phyloP scores from a whole-genome alignment of 23 red algal genomes.

The Gracilaria gracilis region DNA sequence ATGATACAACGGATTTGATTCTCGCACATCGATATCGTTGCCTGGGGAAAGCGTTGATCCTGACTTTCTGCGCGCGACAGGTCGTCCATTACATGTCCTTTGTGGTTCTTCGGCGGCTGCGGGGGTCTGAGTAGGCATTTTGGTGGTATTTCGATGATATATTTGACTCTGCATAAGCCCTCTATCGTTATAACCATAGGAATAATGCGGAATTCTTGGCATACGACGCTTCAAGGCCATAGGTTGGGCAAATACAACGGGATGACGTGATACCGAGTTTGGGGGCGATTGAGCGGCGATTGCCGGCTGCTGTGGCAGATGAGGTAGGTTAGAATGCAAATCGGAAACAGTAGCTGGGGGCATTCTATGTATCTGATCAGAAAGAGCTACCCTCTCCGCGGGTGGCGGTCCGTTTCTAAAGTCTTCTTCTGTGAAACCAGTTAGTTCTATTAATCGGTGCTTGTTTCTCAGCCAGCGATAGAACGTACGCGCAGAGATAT shows the following conservation, averaged over 20 bases:
- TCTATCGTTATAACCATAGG: neutral
- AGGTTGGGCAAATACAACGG: neutral
- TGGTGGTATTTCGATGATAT: conserved; percentile 41
- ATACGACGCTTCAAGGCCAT: conserved; percentile 22
- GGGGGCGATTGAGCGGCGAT: neutral
- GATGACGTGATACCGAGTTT: neutral
- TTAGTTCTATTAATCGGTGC: conserved; percentile 59
- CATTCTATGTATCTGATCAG: conserved; percentile 39
- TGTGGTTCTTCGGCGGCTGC: neutral
- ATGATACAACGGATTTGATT: neutral
- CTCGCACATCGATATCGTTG: conserved; percentile 11
- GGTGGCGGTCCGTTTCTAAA: conserved; percentile 42
- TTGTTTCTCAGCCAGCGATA: conserved; percentile 66
- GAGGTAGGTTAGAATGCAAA: conserved; percentile 15
- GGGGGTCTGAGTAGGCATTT: conserved; percentile 24
- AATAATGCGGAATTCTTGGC: conserved; percentile 19
- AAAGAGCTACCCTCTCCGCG: neutral
- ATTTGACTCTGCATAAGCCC: conserved; percentile 28
- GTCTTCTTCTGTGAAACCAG: conserved; percentile 57
- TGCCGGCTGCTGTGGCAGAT: neutral
- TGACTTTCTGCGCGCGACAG: neutral
- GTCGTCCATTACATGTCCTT: no score
- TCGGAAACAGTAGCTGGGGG: neutral
- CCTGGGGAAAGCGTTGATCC: neutral
- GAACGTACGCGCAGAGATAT: conserved; percentile 69